Evolutionary conservation across 805 yeast species (phyloP), one percentile per base, ranked within the genome.

Genomic region (Schizosaccharomyces cryophilus): DNA sequence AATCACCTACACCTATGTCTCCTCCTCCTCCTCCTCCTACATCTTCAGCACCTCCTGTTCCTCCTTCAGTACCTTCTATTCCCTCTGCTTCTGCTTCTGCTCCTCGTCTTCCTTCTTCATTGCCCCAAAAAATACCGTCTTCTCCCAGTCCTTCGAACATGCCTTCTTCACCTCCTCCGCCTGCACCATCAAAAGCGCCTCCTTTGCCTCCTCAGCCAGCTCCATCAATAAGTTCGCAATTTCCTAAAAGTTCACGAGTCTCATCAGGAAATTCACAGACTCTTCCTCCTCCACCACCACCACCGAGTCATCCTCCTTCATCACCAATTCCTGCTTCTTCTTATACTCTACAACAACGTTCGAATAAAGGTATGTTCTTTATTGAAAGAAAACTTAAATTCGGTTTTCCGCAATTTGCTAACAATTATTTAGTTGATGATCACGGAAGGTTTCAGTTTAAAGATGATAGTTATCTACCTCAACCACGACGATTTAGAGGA

Each of bases 401-500:
- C n/a, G n/a, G n/a, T 45, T 45, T 9, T 45, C 17, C 17, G 40
- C 40, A 35, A 11, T 17, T 19, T 13, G 7, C 21, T 19, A n/a
- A 45, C 24, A 45, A n/a, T 5, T 19, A n/a, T 45, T 6, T 45
- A 54, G 58, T 51, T 21, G 35, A 51, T 6, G 87, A 86, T 65
- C 93, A 85, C 68, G 70, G 75, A n/a, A 74, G 89, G 66, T 88
- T 83, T 74, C 78, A 77, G 65, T 89, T 87, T 75, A 68, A 74
- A 3, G 85, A 85, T 69, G 76, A 78, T 19, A 71, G 73, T 54
- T 84, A 87, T 29, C 74, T 93, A 56, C 97, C 98, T 0, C 81
- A 80, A 66, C 97, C 98, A n/a, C 77, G 97, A 65, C 77, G 78
- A 60, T 87, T 85, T 67, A 81, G 78, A 61, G 85, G 82, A 3